Evolutionary conservation across 1,284 basidiomycete genomes (phyloP).

Genomic region (Moniliophthora roreri): DNA sequence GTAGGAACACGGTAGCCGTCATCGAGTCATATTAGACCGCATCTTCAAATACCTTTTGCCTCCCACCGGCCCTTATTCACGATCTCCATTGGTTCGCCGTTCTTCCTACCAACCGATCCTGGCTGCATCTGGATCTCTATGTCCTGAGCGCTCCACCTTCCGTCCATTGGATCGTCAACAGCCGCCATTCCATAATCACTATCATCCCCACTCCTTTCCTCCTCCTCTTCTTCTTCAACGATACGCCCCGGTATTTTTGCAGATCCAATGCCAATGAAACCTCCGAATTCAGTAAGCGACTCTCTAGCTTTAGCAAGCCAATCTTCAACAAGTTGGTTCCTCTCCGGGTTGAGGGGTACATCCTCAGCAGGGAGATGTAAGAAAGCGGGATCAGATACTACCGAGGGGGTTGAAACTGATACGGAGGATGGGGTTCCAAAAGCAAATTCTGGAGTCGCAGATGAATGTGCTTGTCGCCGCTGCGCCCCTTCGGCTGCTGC

Average conservation of each 20-base stretch:
- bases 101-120: too few relatives aligned
- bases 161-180: too few relatives aligned
- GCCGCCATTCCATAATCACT: too few relatives aligned
- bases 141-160: too few relatives aligned
- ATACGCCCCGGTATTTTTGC: conserved; percentile 50
- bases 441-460: conserved; percentile 22
- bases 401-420: conserved; percentile 34
- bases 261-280: conserved; percentile 58
- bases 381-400: too few relatives aligned
- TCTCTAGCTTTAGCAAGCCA: conserved; percentile 74
- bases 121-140: too few relatives aligned
- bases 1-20: too few relatives aligned
- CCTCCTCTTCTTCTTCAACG: conserved; percentile 42
- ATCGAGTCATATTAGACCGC: too few relatives aligned
- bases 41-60: too few relatives aligned
- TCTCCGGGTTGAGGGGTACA: conserved; percentile 25
- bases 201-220: conserved; percentile 35
- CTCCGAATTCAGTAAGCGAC: conserved; percentile 63
- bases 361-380: too few relatives aligned
- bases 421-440: conserved; percentile 29
- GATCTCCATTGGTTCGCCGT: too few relatives aligned
- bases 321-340: conserved; percentile 52
- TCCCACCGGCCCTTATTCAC: too few relatives aligned
- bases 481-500: conserved; percentile 49
- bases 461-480: conserved; percentile 18